These are phyloP conservation scores for Wakefieldia striispora DNA, from an alignment of 768 basidiomycete species.

Conservation along the genomic window DNA sequence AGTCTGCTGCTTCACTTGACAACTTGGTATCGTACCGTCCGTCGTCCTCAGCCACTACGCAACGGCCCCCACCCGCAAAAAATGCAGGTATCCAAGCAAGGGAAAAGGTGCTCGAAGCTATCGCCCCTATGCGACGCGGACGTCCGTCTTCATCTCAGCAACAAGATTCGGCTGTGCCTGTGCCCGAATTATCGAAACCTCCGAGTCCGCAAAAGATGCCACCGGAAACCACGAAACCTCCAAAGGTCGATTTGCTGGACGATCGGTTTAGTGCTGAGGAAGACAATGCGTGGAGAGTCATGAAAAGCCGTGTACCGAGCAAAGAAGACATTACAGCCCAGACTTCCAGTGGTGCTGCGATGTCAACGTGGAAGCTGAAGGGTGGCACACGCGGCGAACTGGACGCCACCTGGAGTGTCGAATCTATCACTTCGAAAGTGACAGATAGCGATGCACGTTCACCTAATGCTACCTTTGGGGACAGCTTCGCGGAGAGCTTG, in stretches of 20 bases:
- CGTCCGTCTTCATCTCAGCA: constrained; percentile 46
- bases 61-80: constrained; percentile 21
- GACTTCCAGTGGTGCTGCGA: constrained; percentile 25
- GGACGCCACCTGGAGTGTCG: constrained; percentile 43
- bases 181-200: constrained; percentile 26
- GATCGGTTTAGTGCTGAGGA: constrained; percentile 40
- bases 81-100: constrained; percentile 64
- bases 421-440: constrained; percentile 23
- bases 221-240: constrained; percentile 12
- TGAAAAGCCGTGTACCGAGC: constrained; percentile 24
- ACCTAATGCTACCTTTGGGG: constrained; percentile 50
- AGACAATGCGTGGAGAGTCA: constrained; percentile 48
- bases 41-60: constrained; percentile 13
- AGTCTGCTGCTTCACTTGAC: constrained; percentile 32
- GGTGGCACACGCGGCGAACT: constrained; percentile 15
- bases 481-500: constrained; percentile 60
- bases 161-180: constrained; percentile 35
- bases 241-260: constrained; percentile 34
- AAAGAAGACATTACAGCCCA: constrained; percentile 14
- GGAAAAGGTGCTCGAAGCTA: constrained; percentile 76
- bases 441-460: constrained; percentile 24
- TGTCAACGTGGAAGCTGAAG: constrained; percentile 30
- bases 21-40: constrained; percentile 40
- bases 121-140: constrained; percentile 75
- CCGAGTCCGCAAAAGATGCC: constrained; percentile 20